Conservation (phyloP, 495 filamentous ascomycete genomes). For the Penicillium longicatenatum region DNA sequence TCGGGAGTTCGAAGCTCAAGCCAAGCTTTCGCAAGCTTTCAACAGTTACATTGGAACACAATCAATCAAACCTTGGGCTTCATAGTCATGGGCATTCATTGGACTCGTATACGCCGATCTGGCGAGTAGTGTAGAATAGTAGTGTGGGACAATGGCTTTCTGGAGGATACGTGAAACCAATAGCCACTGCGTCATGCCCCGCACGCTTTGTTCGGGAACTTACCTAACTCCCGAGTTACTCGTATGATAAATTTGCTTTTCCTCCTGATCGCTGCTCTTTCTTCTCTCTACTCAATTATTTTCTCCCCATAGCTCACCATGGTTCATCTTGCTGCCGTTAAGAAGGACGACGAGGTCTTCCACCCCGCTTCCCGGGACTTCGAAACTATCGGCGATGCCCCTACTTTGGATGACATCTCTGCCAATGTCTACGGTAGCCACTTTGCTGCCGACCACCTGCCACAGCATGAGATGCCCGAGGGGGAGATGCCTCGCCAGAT, state of each 20-base stretch:
- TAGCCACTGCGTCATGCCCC: constrained; percentile 16
- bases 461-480: constrained; percentile 86
- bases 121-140: background rate
- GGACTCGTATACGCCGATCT: background rate
- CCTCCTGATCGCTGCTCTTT: background rate
- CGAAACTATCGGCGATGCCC: constrained; percentile 35
- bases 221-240: too few species aligned
- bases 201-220: background rate
- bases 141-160: too few species aligned
- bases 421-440: constrained; percentile 82
- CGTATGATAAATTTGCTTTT: background rate
- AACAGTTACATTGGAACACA: background rate
- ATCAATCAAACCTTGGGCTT: background rate
- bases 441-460: constrained; percentile 77
- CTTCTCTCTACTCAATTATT: background rate
- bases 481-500: constrained; percentile 83
- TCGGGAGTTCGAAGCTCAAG: constrained; percentile 12
- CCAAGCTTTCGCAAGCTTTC: constrained; percentile 34
- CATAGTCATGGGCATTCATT: constrained; percentile 3
- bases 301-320: constrained; percentile 20
- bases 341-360: constrained; percentile 34
- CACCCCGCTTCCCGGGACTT: constrained; percentile 24
- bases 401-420: constrained; percentile 59
- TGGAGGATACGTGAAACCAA: constrained; percentile 1
- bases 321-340: constrained; percentile 43